Evolutionary conservation across 2,329 filamentous ascomycete species (phyloP).

Genomic region (Aspergillus fumigatiaffinis): DNA sequence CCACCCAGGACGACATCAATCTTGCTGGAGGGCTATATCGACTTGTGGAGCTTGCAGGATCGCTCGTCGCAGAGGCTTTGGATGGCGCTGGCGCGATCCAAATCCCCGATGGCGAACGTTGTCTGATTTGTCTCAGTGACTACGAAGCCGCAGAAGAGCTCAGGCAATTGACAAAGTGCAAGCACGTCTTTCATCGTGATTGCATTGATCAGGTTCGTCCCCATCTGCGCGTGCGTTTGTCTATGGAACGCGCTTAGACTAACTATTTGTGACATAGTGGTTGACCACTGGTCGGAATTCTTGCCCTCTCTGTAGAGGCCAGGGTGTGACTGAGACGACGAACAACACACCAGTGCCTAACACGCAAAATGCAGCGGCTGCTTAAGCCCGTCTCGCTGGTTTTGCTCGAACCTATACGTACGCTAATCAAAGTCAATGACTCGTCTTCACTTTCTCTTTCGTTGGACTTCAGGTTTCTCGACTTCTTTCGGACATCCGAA

Average conservation of each 20-base stretch:
- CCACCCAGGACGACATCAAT: conserved; percentile 60
- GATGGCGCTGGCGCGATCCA: conserved; percentile 35
- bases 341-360: conserved; percentile 15
- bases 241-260: conserved; percentile 18
- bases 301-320: conserved; percentile 36
- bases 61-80: conserved; percentile 46
- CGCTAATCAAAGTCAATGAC: neutral
- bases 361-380: conserved; percentile 13
- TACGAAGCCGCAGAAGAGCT: conserved; percentile 61
- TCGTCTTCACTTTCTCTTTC: neutral
- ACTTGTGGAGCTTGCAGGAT: conserved; percentile 43
- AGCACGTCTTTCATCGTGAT: conserved; percentile 63
- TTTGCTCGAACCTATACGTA: neutral
- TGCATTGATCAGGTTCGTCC: conserved; percentile 64
- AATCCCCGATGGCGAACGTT: conserved; percentile 52
- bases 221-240: conserved; percentile 2
- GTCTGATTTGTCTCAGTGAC: conserved; percentile 63
- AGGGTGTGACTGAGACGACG: conserved; percentile 39
- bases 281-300: conserved; percentile 53
- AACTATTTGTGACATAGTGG: conserved; percentile 50
- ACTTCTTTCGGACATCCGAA: neutral
- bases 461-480: neutral
- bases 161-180: conserved; percentile 59
- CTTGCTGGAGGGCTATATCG: conserved; percentile 59
- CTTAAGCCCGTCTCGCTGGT: conserved; percentile 9